Evolutionary conservation across 108 stramenopile genomes (phyloP), one percentile per base, ranked within the genome.

Genomic region (Stephanodiscus triporus): DNA sequence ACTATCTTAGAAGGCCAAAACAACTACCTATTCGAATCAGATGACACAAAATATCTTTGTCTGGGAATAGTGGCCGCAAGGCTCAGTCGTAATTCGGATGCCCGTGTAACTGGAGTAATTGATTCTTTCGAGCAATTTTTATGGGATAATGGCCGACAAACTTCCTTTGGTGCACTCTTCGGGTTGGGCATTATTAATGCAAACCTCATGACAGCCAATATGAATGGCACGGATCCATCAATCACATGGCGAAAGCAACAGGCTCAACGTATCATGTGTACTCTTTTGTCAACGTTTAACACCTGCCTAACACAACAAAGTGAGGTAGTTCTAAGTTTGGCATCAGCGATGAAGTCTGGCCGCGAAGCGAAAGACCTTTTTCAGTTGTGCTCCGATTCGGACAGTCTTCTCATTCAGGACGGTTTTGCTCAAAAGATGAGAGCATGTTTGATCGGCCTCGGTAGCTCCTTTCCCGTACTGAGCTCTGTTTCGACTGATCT

Each of bases 181-280:
- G 87, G 87, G 4, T 68, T 92, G 48, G 75, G 87, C 22, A 56
- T 87, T 10, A 87, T 92, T 53, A 79, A 83, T 6, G 80, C 82
- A 40, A 48, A 67, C 49, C 48, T 72, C 27, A 19, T 59, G 26
- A 45, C 51, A 40, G 61, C 59, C 32, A 68, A 60, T 34, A 24
- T 53, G 42, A 24, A 50, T 23, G 45, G 47, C 11, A 78, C 66
- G 4, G 76, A 64, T 70, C 67, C 61, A 70, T 61, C 50, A 32
- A 51, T 49, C 53, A 23, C 27, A 58, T 71, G 60, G 64, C 66
- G 56, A 42, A 43, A 34, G 2, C 40, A 68, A 30, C 56, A 38
- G 45, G 60, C 30, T 11, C 54, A 29, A 30, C 54, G 56, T 17
- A 17, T 64, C 57, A 60, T 80, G n/a, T 76, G 73, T 0, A 78